These are phyloP conservation scores for Fomitopsis schrenkii DNA, from an alignment of 1,284 basidiomycete genomes.

Conservation along the genomic window DNA sequence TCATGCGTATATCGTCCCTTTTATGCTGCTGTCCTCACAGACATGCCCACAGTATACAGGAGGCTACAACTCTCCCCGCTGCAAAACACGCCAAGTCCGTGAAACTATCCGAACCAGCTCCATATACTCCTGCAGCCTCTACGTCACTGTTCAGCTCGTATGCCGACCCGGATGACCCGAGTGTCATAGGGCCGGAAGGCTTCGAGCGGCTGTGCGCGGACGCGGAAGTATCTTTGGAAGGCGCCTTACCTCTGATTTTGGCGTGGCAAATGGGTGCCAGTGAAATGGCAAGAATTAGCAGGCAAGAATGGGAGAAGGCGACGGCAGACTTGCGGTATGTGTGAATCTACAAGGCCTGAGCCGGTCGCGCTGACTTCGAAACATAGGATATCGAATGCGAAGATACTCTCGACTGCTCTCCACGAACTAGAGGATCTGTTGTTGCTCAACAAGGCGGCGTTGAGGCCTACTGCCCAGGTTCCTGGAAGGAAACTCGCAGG, in stretches of 20 bases:
- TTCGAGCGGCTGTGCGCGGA: slow-evolving; percentile 64
- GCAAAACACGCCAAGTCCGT: slow-evolving; percentile 6
- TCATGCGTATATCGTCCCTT: slow-evolving; percentile 18
- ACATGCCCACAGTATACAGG: slow-evolving; percentile 8
- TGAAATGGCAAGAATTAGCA: slow-evolving; percentile 67
- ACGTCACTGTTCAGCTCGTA: slow-evolving; percentile 58
- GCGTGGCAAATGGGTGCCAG: slow-evolving; percentile 66
- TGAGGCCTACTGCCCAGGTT: slow-evolving; percentile 17
- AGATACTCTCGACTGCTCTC: slow-evolving; percentile 45
- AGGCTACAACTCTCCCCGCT: slow-evolving; percentile 2
- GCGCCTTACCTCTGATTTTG: slow-evolving; percentile 62
- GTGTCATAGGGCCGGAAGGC: slow-evolving; percentile 62
- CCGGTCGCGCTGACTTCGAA: not conserved
- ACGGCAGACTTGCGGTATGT: slow-evolving; percentile 54
- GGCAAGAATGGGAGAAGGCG: slow-evolving; percentile 65
- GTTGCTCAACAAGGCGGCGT: slow-evolving; percentile 42
- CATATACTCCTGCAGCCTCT: slow-evolving; percentile 48
- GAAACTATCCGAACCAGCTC: slow-evolving; percentile 28
- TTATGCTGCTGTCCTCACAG: slow-evolving; percentile 17
- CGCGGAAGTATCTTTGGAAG: slow-evolving; percentile 63
- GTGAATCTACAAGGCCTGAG: not conserved
- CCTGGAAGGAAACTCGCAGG: slow-evolving; percentile 15
- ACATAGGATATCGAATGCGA: slow-evolving; percentile 54
- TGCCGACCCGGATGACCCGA: slow-evolving; percentile 53
- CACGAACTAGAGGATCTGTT: slow-evolving; percentile 61